These are phyloP conservation scores for Nannochloropsis salina DNA, from an alignment of 108 stramenopile species.

Conservation along the genomic window DNA sequence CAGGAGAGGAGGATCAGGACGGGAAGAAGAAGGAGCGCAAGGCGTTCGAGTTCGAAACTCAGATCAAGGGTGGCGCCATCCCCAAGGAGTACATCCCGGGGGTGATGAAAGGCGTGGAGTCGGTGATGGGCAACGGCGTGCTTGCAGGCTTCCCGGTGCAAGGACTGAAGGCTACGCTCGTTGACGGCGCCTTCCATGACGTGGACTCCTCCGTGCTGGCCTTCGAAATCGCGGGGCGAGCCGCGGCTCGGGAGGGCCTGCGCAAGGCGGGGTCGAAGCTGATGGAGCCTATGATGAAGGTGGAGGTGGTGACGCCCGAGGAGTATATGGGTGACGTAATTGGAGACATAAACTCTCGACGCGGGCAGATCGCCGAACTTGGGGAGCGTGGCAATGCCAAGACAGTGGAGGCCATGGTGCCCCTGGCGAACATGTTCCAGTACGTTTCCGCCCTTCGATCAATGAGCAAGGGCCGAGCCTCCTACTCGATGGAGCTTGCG, in stretches of 20 bases:
- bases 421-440: conserved; percentile 97
- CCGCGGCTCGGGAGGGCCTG: conserved; percentile 84
- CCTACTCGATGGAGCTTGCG: conserved; percentile 93
- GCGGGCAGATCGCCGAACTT: conserved; percentile 86
- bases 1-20: conserved; percentile 40
- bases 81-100: conserved; percentile 98
- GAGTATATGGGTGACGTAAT: conserved; percentile 97
- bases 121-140: conserved; percentile 79
- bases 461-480: conserved; percentile 91
- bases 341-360: conserved; percentile 93
- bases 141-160: conserved; percentile 91
- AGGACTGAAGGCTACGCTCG: conserved; percentile 71
- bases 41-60: conserved; percentile 88
- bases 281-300: conserved; percentile 97
- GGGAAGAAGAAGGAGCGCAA: conserved; percentile 54
- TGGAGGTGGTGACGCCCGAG: conserved; percentile 93
- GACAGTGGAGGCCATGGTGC: conserved; percentile 84
- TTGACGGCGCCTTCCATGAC: conserved; percentile 54
- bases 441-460: conserved; percentile 89
- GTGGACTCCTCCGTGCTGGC: conserved; percentile 55
- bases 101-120: conserved; percentile 84
- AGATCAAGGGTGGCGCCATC: conserved; percentile 92
- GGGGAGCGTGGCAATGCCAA: conserved; percentile 89
- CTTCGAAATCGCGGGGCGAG: conserved; percentile 60
- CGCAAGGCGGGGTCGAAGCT: conserved; percentile 90